Evolutionary conservation across 73 alveolate species (phyloP).

Genomic region (Paramecium caudatum): DNA sequence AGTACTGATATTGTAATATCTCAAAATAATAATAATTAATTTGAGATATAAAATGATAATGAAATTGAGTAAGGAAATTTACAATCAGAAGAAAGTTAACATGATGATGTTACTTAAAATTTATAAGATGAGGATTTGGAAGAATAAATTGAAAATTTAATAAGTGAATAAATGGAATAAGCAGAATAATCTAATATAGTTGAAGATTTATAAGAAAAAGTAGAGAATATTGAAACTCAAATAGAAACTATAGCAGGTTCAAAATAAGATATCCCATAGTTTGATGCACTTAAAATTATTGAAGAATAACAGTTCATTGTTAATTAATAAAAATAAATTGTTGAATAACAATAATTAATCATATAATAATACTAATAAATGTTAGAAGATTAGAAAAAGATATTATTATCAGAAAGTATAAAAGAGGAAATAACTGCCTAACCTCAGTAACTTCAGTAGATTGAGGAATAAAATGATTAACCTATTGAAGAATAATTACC

Average conservation of each 20-base stretch:
- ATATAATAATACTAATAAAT: not conserved
- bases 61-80: no score
- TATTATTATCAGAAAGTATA: no score
- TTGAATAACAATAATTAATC: conserved; percentile 20
- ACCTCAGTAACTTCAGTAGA: not conserved
- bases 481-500: not conserved
- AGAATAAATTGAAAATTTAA: not conserved
- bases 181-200: not conserved
- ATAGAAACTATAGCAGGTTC: no score
- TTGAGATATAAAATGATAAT: no score
- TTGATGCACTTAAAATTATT: conserved; percentile 8
- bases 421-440: not conserved
- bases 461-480: not conserved
- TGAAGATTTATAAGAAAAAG: not conserved
- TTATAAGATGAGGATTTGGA: no score
- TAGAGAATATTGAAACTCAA: not conserved
- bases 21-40: no score
- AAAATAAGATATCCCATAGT: no score
- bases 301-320: conserved; percentile 14
- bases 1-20: no score
- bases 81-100: no score
- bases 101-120: no score
- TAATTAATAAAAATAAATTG: conserved; percentile 25
- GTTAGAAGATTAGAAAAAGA: not conserved
- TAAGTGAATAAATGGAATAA: not conserved